Evolutionary conservation across 2,329 filamentous ascomycete genomes (phyloP).

Genomic region (Curvularia eragrostidis): DNA sequence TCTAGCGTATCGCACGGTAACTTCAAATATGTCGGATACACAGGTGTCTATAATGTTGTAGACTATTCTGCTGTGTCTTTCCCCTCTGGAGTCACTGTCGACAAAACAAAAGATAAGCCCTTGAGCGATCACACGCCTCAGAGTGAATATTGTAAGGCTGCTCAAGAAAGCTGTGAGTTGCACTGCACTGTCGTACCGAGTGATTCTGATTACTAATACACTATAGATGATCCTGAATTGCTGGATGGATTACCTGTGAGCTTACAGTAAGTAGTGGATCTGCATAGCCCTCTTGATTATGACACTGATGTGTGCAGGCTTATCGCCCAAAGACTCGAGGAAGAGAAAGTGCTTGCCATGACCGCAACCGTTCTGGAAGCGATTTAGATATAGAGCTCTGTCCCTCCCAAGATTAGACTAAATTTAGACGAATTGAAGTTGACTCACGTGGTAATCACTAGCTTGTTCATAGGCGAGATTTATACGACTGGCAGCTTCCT

Average conservation of each 20-base stretch:
- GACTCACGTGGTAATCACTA: neutral
- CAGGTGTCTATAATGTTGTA: slow-evolving; percentile 57
- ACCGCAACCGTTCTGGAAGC: slow-evolving; percentile 46
- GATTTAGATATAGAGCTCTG: slow-evolving; percentile 13
- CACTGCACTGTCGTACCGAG: neutral
- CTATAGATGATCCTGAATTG: slow-evolving; percentile 45
- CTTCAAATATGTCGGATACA: slow-evolving; percentile 56
- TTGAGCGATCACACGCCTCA: slow-evolving; percentile 34
- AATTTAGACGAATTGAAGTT: neutral
- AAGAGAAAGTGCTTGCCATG: slow-evolving; percentile 54
- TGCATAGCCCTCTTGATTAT: neutral
- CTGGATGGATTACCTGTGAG: slow-evolving; percentile 55
- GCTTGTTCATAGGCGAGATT: neutral
- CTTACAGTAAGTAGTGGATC: slow-evolving; percentile 40
- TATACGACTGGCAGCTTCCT: neutral
- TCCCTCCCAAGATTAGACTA: neutral
- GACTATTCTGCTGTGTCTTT: slow-evolving; percentile 57
- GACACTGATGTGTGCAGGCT: slow-evolving; percentile 29
- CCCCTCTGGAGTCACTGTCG: slow-evolving; percentile 50
- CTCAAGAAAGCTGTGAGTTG: slow-evolving; percentile 52
- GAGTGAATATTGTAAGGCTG: slow-evolving; percentile 50
- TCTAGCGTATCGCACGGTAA: slow-evolving; percentile 52
- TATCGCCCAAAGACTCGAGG: slow-evolving; percentile 50
- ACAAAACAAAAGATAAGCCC: slow-evolving; percentile 49
- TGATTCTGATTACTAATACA: neutral